A percentile compares a stretch with the other conserved stretches of the same genome.
These are phyloP conservation scores for Hypsizygus ulmarius DNA, from an alignment of 1,284 basidiomycete species.

Conservation along the genomic window DNA sequence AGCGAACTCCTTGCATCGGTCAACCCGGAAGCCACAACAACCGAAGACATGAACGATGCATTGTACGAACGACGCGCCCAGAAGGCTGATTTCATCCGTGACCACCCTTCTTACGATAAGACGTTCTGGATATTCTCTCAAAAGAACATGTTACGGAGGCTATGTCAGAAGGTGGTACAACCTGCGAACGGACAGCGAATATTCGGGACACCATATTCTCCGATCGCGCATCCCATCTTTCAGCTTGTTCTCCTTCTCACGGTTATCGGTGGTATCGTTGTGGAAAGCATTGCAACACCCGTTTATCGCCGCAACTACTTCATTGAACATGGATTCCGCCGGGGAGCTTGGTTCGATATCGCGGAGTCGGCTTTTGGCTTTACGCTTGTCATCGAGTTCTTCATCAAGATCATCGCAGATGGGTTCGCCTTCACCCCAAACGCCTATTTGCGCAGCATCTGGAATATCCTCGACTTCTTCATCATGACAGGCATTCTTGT, in stretches of 20 bases:
- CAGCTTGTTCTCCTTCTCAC: conserved; percentile 74
- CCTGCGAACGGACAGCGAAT: conserved; percentile 86
- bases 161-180: conserved; percentile 84
- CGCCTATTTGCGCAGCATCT: conserved; percentile 88
- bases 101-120: conserved; percentile 90
- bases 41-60: conserved; percentile 58
- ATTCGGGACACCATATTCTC: conserved; percentile 70
- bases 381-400: conserved; percentile 80
- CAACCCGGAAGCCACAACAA: conserved; percentile 46
- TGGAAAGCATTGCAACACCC: conserved; percentile 86
- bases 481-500: conserved; percentile 82
- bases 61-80: conserved; percentile 75
- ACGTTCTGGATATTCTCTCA: conserved; percentile 91
- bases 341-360: conserved; percentile 87
- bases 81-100: conserved; percentile 85
- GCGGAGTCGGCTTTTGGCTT: conserved; percentile 78
- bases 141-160: conserved; percentile 68
- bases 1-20: conserved; percentile 69
- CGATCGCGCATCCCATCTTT: conserved; percentile 69
- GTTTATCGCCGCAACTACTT: conserved; percentile 82
- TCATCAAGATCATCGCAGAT: conserved; percentile 92
- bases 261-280: conserved; percentile 82
- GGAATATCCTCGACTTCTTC: conserved; percentile 91
- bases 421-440: conserved; percentile 93
- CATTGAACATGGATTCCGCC: conserved; percentile 52